Evolutionary conservation across 768 basidiomycete genomes (phyloP), one percentile per base, ranked within the genome.

Genomic region (Auricularia cornea): DNA sequence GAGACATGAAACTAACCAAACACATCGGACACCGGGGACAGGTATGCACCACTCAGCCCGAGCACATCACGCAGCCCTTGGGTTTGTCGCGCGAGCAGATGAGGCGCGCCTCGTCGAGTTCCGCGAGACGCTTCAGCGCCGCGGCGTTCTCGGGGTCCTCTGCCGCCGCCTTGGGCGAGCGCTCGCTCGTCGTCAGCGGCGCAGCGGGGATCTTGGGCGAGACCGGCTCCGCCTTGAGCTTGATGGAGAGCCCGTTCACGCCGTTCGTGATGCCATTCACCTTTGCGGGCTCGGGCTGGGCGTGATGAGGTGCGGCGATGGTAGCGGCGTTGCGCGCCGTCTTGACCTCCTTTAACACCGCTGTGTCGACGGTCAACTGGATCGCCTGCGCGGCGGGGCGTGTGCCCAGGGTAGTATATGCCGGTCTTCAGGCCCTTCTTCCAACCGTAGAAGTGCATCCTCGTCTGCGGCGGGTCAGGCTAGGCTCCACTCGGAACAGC

Each of bases 371-470:
- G 11, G 97, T 99, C 80, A 99, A 98, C 78, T 99, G 94, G 73
- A 96, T 95, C 60, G 97, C 97, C 71, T 93, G 89, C 14, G 93
- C 92, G 11, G 95, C 94, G 3, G 97, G 92, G 60, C 92, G 84
- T 35, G 97, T 98, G 61, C 96, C 85, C 59, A 99, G n/a, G 83
- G 76, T 99, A 40, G 65, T 94, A 94, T 91, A 96, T 95, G 69
- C 96, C 97, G 1, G 97, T 99, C 84, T 99, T 99, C 71, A 99
- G 78, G 35, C 98, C n/a, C n/a, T n/a, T n/a, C n/a, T n/a, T n/a
- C n/a, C n/a, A n/a, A n/a, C n/a, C n/a, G n/a, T n/a, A n/a, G 81
- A 95, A 96, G 75, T 95, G 94, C 93, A 94, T 94, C 65, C 88
- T 90, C 41, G 94, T 95, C 66, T 70, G 59, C 51, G 51, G 10